These are phyloP conservation scores for Solanum etuberosum DNA, from an alignment of 257 asterid species.

Conservation along the genomic window DNA sequence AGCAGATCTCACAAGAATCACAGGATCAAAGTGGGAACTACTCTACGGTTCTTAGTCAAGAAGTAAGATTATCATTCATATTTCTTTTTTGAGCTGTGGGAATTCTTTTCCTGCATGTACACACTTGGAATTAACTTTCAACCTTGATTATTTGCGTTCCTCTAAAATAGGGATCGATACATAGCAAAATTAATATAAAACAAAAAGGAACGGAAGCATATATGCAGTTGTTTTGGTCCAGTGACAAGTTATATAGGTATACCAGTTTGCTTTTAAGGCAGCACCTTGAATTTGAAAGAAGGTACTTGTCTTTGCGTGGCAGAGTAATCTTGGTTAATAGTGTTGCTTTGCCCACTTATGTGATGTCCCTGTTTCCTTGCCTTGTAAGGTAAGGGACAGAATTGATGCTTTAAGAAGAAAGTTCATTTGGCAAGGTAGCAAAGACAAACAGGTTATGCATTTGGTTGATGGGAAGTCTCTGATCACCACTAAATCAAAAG, in stretches of 20 bases:
- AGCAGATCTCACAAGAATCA: conserved; percentile 50
- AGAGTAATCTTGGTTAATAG: neutral
- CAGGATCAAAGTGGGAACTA: conserved; percentile 50
- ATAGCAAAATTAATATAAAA: neutral
- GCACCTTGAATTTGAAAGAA: neutral
- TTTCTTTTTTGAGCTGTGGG: neutral
- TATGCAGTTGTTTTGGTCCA: neutral
- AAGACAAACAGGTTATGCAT: too few species aligned
- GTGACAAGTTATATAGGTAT: neutral
- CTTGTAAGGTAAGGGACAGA: too few species aligned
- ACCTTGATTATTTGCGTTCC: neutral
- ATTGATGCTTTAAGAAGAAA: too few species aligned
- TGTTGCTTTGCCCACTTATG: neutral
- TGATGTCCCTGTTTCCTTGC: too few species aligned
- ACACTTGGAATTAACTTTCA: too few species aligned
- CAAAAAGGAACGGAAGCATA: neutral
- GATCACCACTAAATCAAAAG: too few species aligned
- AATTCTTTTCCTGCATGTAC: neutral
- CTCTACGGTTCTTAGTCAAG: conserved; percentile 58
- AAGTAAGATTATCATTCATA: conserved; percentile 17
- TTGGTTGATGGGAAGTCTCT: too few species aligned
- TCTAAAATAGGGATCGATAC: neutral
- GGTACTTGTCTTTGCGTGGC: neutral
- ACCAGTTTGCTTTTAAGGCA: neutral
- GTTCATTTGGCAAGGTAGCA: too few species aligned